phyloP scores from a whole-genome alignment of 345 rosid species.

The Citrus unshiu region DNA sequence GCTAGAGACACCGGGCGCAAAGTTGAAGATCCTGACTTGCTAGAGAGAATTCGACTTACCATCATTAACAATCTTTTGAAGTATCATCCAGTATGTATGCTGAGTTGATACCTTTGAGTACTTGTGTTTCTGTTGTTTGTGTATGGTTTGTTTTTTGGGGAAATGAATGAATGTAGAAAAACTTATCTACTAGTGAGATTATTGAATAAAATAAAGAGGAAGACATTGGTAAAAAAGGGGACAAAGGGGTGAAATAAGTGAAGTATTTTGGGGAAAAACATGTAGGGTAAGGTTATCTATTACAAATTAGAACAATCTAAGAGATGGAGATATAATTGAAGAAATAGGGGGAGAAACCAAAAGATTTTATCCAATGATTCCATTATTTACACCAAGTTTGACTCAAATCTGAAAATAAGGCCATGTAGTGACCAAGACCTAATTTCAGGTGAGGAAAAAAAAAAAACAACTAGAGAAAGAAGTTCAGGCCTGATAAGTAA shows the following conservation, averaged over 20 bases:
- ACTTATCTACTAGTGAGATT: neutral
- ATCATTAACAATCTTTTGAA: slow-evolving; percentile 90
- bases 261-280: neutral
- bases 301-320: neutral
- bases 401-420: neutral
- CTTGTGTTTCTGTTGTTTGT: neutral
- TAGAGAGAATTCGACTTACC: slow-evolving; percentile 90
- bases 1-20: slow-evolving; percentile 83
- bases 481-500: neutral
- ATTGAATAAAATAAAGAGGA: neutral
- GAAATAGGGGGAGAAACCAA: neutral
- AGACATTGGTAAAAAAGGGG: too few relatives aligned
- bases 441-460: too few relatives aligned
- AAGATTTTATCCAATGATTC: neutral
- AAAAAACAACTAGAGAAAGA: neutral
- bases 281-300: neutral
- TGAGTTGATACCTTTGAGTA: slow-evolving; percentile 1
- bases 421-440: neutral
- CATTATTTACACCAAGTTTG: neutral
- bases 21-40: slow-evolving; percentile 90
- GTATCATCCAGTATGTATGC: slow-evolving; percentile 85
- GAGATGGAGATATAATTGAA: neutral
- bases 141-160: neutral
- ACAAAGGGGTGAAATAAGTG: neutral
- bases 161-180: neutral